A percentile compares a stretch with the other conserved stretches of the same genome.
phyloP scores from a whole-genome alignment of 2,329 filamentous ascomycete genomes.

The Neofusicoccum kwambonambiense region DNA sequence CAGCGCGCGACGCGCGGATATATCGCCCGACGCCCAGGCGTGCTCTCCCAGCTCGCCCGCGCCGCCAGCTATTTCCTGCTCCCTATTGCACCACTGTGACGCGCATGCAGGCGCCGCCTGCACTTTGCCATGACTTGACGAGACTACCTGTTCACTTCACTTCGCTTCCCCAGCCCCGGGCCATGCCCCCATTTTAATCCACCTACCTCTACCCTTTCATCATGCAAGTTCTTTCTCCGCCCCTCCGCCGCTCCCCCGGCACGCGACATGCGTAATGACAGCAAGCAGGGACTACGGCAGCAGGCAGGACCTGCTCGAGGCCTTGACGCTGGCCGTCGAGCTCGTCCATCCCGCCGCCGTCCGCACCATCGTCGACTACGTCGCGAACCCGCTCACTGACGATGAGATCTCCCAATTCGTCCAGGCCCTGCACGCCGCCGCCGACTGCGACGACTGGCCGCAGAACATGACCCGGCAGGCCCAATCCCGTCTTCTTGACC shows the following conservation, averaged over 20 bases:
- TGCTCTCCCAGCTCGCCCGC: background rate
- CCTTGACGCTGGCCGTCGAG: constrained; percentile 10
- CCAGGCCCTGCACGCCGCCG: background rate
- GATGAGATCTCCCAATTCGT: constrained; percentile 4
- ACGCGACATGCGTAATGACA: background rate
- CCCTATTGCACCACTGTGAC: background rate
- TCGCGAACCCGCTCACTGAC: constrained; percentile 11
- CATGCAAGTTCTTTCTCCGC: background rate
- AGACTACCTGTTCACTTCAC: background rate
- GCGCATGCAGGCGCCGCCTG: background rate
- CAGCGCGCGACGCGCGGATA: background rate
- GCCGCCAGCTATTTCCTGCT: background rate
- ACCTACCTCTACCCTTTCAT: background rate
- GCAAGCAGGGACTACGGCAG: background rate
- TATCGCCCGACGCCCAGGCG: background rate
- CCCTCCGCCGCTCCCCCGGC: background rate
- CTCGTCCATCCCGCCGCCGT: background rate
- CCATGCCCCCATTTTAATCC: background rate
- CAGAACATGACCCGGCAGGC: background rate
- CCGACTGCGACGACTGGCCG: background rate
- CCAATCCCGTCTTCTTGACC: background rate
- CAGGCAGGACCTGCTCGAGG: constrained; percentile 13
- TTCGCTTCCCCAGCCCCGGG: background rate
- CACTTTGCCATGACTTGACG: background rate
- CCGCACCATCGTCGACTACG: constrained; percentile 12